Evolutionary conservation across 2,329 filamentous ascomycete genomes (phyloP), one percentile per base, ranked within the genome.

Genomic region (Ophiostoma himal-ulmi): DNA sequence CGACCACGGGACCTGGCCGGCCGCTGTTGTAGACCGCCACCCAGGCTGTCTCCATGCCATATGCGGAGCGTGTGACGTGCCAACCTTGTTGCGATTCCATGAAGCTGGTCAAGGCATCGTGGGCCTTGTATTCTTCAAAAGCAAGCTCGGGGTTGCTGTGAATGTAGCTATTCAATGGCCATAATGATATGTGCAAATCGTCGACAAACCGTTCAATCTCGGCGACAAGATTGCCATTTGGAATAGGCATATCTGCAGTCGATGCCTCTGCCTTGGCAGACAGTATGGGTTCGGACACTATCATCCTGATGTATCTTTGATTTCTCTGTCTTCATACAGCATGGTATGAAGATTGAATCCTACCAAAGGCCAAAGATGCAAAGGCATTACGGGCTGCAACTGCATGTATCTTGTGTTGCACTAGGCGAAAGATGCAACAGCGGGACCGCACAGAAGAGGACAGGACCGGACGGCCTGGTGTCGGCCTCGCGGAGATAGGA

Each of bases 141-240:
- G 68, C 57, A n/a, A 69, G 68, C 39, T 69, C 57, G 2, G 68
- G 68, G 10, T 69, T 39, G 57, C 39, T 48, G 30, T 69, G 68
- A 11, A 69, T 64, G 39, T 48, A 65, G 11, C 22, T 69, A 8
- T 52, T 69, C 3, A 69, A 30, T 1, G 68, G 39, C 68, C 68
- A 69, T 36, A 69, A 44, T n/a, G 20, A 41, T 17, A 20, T 22
- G 48, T 44, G 48, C 22, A 39, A 17, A 1, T 8, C 10, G 22
- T 57, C 52, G 22, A 57, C 52, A 26, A 57, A 57, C 8, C 10
- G n/a, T 26, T 30, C 52, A 57, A 57, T 57, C 10, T 57, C 52
- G 52, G n/a, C 22, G n/a, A 57, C 8, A 26, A 26, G 13, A 8
- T 26, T 7, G 39, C 39, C 52, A 26, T 26, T 14, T 30, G 52